Base-by-base conservation (phyloP, 495 filamentous ascomycete genomes). In the Durotheca rogersii region DNA sequence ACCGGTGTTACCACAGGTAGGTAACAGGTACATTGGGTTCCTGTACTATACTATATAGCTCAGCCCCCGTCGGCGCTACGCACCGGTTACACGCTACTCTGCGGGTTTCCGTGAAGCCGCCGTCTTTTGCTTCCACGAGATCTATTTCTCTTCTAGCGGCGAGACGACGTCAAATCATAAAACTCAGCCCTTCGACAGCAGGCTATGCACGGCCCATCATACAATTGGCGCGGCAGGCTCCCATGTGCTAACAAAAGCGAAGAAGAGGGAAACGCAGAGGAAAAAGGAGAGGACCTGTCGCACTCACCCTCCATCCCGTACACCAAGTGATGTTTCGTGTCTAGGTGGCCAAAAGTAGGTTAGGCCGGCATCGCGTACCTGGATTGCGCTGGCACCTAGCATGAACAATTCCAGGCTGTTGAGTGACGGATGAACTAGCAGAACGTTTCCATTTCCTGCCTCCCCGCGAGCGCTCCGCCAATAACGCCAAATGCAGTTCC, bases 151-250 rank as follows among this genome's bases (percentile, higher is more conserved):
- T 43, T 21, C 37, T 47, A 51, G 37, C 27, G 37, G 37, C 7
- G 29, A 29, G 30, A 51, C 47, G 37, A 43, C 47, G 37, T 57
- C 47, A 51, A 53, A 47, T 35, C 20, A 36, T 5, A 40, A 25
- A 30, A n/a, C 41, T 57, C 31, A 44, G 53, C 47, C 47, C 17
- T 46, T 11, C 15, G 32, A 31, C 29, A 18, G 45, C 18, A 47
- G 25, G 47, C 32, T 32, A 51, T 43, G 41, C 41, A 41, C 18
- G 38, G 43, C 37, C 33, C 12, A n/a, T n/a, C n/a, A 30, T 16
- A n/a, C 25, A 31, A 31, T 30, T 33, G n/a, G n/a, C n/a, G n/a
- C n/a, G n/a, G n/a, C n/a, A n/a, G n/a, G n/a, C n/a, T n/a, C n/a
- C n/a, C n/a, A n/a, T n/a, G n/a, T n/a, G n/a, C n/a, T n/a, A n/a